Evolutionary conservation across 1,284 basidiomycete genomes (phyloP), one percentile per base, ranked within the genome.

Genomic region (Heterobasidion occidentale): DNA sequence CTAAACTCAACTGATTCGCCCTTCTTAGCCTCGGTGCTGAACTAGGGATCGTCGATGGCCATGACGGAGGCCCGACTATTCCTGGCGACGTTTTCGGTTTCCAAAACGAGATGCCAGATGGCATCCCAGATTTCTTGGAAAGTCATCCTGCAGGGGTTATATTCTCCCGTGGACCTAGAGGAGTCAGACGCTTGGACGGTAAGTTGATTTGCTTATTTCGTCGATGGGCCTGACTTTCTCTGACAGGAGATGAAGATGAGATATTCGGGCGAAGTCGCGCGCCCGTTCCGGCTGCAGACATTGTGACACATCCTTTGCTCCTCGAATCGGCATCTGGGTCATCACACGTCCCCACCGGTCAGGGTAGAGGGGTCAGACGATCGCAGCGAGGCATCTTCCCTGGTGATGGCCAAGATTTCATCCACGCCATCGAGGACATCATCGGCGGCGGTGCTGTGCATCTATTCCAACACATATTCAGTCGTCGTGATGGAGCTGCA

Each of bases 401-500:
- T 6, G 72, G 75, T 45, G 77, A 75, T 4, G 74, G 74, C 46
- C 76, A 78, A 27, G 87, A 90, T 54, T 74, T 93, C 53, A 71
- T 92, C 27, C 87, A 91, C 54, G 87, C 86, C 27, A 84, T 97
- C 44, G 88, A 94, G 63, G 85, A 89, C 53, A 80, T 93, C 53
- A 86, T 94, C 54, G 92, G 90, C 1, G 86, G 83, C 14, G 86
- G 90, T 33, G 89, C 91, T 12, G 77, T 90, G 27, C 91, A 94
- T 64, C 75, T 95, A 56, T 82, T 96, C 62, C 90, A 95, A 60
- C 88, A 90, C 58, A 78, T 94, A 47, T 77, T 90, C 62, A 75
- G 82, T 63, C 80, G 77, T 35, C 76, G 78, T 38, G 74, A 73
- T 17, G 76, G 75, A 51, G 78, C 75, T n/a, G 51, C 48, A n/a